Base-by-base conservation (phyloP, 1,139 yeast species). In the Blastobotrys malaysiensis region DNA sequence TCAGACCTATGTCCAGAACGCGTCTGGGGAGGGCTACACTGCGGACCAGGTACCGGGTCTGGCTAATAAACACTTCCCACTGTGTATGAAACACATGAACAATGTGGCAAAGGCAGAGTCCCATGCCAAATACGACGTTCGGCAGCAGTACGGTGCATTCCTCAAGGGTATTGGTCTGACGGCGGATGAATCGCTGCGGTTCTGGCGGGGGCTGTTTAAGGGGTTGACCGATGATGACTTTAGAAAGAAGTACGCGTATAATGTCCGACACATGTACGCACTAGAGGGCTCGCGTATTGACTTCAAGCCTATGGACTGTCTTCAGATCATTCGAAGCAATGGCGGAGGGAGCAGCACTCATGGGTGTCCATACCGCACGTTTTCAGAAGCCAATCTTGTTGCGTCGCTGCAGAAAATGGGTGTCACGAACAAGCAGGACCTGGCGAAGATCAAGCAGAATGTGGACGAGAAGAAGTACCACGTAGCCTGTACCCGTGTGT, bases 331-430 rank as follows among this genome's bases (percentile, higher is more conserved):
- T 56, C 77, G 82, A 36, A 83, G 84, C 61, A 89, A 93, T 6
- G 77, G 83, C 56, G 39, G 16, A 3, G 26, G 26, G 5, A 95
- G 96, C 0, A 78, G 78, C 18, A 79, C 83, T 51, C 81, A 79
- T 43, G 99, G 99, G 2, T 91, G 98, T 71, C 97, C 98, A 2
- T 93, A 88, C 71, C 77, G 96, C 55, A 93, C 88, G 63, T 75
- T 88, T 63, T 74, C 80, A 16, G 68, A 80, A 14, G 95, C 88
- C 48, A 77, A 80, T 50, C 75, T 93, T 53, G 74, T 78, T 1
- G 63, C 66, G 3, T 80, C 82, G 57, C 74, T 93, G 60, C 67
- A 70, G 26, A 78, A 76, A 18, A 81, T 90, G 86, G 95, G 95
- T 0, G 75, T 93, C 48, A 76, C 73, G 6, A 93, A 87, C 56